Evolutionary conservation across 169 alveolate genomes (phyloP).

Genomic region (Eimeria necatrix): DNA sequence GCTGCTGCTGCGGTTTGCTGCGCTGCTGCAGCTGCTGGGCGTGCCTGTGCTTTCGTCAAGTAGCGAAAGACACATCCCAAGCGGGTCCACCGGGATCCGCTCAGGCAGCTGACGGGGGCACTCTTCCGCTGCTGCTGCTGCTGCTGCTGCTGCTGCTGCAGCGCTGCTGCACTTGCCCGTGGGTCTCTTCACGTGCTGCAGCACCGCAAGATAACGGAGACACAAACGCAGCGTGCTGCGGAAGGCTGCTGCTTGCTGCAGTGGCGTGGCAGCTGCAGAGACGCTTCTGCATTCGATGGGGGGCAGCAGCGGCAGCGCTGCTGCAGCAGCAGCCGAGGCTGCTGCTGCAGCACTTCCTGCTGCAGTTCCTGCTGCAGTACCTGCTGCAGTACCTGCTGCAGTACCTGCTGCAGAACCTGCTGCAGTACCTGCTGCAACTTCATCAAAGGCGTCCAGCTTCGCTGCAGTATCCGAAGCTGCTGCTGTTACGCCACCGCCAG

Average conservation of each 20-base stretch:
- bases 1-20: neutral
- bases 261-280: neutral
- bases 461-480: neutral
- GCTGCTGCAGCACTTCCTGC: neutral
- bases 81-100: conserved; percentile 3
- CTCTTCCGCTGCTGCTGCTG: neutral
- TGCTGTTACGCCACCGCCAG: neutral
- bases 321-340: neutral
- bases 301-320: neutral
- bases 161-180: neutral
- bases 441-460: neutral
- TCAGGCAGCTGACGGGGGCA: neutral
- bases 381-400: neutral
- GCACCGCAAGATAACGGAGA: neutral
- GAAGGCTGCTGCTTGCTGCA: conserved; percentile 2
- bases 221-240: neutral
- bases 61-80: neutral
- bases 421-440: neutral
- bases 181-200: neutral
- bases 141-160: neutral
- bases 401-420: neutral
- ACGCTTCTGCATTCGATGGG: neutral
- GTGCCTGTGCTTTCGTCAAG: neutral
- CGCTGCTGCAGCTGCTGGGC: neutral
- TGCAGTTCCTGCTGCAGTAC: neutral